These are phyloP conservation scores for Camellia lanceoleosa DNA, from an alignment of 148 eudicot species.

Conservation along the genomic window DNA sequence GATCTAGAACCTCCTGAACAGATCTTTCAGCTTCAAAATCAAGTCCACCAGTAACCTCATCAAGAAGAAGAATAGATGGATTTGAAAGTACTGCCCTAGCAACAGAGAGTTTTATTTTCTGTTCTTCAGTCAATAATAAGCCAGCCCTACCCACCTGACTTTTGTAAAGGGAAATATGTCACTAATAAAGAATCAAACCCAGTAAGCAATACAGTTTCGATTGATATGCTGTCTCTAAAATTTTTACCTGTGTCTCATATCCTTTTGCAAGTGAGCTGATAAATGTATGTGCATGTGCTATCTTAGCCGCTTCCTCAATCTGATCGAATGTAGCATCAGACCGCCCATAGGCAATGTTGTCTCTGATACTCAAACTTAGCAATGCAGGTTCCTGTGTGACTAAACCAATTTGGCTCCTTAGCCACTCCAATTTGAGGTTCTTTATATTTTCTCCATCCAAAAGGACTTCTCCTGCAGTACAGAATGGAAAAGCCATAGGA, in stretches of 20 bases:
- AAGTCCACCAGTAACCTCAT: slow-evolving; percentile 98
- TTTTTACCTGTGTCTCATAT: slow-evolving; percentile 81
- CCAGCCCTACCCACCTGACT: slow-evolving; percentile 91
- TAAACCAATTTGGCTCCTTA: slow-evolving; percentile 94
- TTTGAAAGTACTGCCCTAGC: slow-evolving; percentile 93
- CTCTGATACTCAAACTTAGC: slow-evolving; percentile 86
- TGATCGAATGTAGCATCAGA: slow-evolving; percentile 68
- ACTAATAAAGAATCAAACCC: not conserved
- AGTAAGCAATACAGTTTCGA: not conserved
- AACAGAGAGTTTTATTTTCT: slow-evolving; percentile 92
- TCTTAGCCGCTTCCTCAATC: slow-evolving; percentile 98
- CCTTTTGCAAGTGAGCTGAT: slow-evolving; percentile 90
- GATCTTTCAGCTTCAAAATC: slow-evolving; percentile 99
- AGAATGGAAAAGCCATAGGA: slow-evolving; percentile 6
- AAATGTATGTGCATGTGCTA: slow-evolving; percentile 92
- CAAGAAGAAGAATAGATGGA: slow-evolving; percentile 93
- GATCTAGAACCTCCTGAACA: slow-evolving; percentile 92
- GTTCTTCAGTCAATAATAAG: slow-evolving; percentile 83
- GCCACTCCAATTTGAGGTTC: slow-evolving; percentile 89
- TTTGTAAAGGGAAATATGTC: slow-evolving; percentile 11
- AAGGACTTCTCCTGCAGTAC: slow-evolving; percentile 82
- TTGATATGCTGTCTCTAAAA: not conserved
- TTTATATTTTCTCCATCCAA: slow-evolving; percentile 96
- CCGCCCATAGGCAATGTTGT: slow-evolving; percentile 94
- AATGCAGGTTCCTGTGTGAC: slow-evolving; percentile 99